phyloP scores from a whole-genome alignment of 2,329 filamentous ascomycete species.

The Fusarium begoniae region DNA sequence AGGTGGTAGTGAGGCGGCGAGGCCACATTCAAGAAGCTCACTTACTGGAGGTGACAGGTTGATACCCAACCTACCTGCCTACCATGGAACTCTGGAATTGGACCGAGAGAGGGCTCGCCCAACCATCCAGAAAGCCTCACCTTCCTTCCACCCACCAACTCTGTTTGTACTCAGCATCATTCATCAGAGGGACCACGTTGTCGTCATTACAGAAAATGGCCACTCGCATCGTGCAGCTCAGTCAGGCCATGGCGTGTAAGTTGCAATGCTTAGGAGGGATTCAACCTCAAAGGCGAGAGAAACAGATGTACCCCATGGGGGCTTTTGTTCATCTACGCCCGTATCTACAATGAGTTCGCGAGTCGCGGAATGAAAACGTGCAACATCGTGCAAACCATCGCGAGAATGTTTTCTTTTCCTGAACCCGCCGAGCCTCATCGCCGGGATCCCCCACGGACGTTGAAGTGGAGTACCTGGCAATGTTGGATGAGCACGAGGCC shows the following conservation, averaged over 20 bases:
- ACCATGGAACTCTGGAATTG: background rate
- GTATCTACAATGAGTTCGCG: slow-evolving; percentile 1
- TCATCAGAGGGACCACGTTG: slow-evolving; percentile 29
- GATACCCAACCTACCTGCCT: background rate
- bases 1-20: background rate
- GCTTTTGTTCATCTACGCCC: slow-evolving; percentile 25
- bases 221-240: slow-evolving; percentile 22
- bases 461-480: slow-evolving; percentile 16
- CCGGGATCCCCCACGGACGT: slow-evolving; percentile 9
- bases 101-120: background rate
- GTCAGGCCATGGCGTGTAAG: background rate
- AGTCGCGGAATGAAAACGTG: background rate
- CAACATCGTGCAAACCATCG: slow-evolving; percentile 14
- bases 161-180: background rate
- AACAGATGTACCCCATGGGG: background rate
- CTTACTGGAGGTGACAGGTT: background rate
- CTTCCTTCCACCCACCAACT: background rate
- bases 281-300: background rate
- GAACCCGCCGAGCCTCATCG: slow-evolving; percentile 32
- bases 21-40: background rate
- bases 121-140: slow-evolving; percentile 1
- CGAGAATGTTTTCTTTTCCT: slow-evolving; percentile 27
- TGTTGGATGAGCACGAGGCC: slow-evolving; percentile 13
- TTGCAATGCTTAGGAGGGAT: slow-evolving; percentile 15
- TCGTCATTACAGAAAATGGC: slow-evolving; percentile 2